Percentiles rank a stretch among this genome's conserved stretches.
These are phyloP conservation scores for Aethionema arabicum DNA, from an alignment of 345 rosid species.

Conservation along the genomic window DNA sequence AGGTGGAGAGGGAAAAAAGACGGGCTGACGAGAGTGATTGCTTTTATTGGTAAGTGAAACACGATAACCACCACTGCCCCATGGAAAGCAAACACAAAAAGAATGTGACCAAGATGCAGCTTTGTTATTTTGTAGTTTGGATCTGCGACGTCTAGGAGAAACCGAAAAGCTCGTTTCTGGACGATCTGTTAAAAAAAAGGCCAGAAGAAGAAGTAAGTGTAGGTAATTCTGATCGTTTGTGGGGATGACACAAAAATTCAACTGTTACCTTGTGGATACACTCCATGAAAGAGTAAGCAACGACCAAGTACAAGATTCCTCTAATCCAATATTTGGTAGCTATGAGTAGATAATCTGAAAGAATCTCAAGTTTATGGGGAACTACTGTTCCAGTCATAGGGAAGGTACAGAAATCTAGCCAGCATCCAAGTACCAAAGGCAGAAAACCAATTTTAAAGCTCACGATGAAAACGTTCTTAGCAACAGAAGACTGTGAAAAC, in stretches of 20 bases:
- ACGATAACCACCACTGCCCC: conserved; percentile 21
- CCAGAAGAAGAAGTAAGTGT: neutral
- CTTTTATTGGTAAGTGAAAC: conserved; percentile 25
- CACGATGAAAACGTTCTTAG: conserved; percentile 13
- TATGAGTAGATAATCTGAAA: conserved; percentile 2
- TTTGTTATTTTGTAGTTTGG: conserved; percentile 18
- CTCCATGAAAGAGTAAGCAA: conserved; percentile 2
- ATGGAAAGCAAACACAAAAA: conserved; percentile 21
- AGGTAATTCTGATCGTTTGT: neutral
- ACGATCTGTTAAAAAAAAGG: conserved; percentile 11
- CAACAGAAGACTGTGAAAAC: neutral
- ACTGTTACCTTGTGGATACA: conserved; percentile 26
- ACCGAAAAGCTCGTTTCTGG: conserved; percentile 25
- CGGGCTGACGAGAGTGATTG: neutral
- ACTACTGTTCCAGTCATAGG: neutral
- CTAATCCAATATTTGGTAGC: conserved; percentile 1
- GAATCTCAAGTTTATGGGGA: conserved; percentile 10
- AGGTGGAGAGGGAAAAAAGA: conserved; percentile 28
- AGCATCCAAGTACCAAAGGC: conserved; percentile 24
- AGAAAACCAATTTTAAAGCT: conserved; percentile 20
- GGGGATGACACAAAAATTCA: neutral
- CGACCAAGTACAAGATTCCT: conserved; percentile 1
- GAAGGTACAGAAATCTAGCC: conserved; percentile 24
- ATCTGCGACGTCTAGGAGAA: conserved; percentile 22
- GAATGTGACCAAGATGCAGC: conserved; percentile 7